Conservation (phyloP, 108 stramenopile species). For the Nitzschia sp. region DNA sequence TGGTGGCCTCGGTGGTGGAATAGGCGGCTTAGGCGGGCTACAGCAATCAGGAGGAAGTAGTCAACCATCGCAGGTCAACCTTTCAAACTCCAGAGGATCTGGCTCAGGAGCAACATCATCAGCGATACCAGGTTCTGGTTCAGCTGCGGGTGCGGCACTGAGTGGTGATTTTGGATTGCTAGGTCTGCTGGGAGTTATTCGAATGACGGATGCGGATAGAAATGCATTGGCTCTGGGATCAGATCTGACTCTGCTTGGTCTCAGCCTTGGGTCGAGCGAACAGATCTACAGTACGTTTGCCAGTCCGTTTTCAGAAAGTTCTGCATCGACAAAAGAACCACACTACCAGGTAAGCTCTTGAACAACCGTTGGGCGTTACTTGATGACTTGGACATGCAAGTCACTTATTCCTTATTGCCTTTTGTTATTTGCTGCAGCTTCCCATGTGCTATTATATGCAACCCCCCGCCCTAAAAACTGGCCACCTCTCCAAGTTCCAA, state of each 20-base stretch:
- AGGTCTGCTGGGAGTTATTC: conserved; percentile 92
- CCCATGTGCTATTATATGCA: conserved; percentile 97
- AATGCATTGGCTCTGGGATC: conserved; percentile 93
- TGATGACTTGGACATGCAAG: too few relatives aligned
- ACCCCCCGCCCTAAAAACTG: conserved; percentile 88
- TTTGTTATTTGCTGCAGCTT: too few relatives aligned
- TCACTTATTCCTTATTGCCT: too few relatives aligned
- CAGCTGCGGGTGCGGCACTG: conserved; percentile 70
- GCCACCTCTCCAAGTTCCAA: conserved; percentile 94
- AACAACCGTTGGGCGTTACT: neutral
- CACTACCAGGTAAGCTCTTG: conserved; percentile 82
- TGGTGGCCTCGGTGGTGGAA: conserved; percentile 31
- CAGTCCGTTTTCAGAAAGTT: conserved; percentile 90
- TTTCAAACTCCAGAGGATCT: conserved; percentile 17
- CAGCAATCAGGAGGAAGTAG: conserved; percentile 22
- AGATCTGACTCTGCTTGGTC: conserved; percentile 94
- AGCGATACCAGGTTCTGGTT: conserved; percentile 32
- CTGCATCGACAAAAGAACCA: conserved; percentile 84
- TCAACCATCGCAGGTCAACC: conserved; percentile 16
- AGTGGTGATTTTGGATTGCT: conserved; percentile 93
- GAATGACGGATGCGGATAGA: conserved; percentile 96
- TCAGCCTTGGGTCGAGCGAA: conserved; percentile 93
- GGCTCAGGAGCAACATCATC: conserved; percentile 31
- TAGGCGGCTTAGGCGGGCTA: conserved; percentile 29
- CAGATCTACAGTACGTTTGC: conserved; percentile 92